Evolutionary conservation across 2,329 filamentous ascomycete species (phyloP).

Genomic region (Phyllosticta citrichinensis): DNA sequence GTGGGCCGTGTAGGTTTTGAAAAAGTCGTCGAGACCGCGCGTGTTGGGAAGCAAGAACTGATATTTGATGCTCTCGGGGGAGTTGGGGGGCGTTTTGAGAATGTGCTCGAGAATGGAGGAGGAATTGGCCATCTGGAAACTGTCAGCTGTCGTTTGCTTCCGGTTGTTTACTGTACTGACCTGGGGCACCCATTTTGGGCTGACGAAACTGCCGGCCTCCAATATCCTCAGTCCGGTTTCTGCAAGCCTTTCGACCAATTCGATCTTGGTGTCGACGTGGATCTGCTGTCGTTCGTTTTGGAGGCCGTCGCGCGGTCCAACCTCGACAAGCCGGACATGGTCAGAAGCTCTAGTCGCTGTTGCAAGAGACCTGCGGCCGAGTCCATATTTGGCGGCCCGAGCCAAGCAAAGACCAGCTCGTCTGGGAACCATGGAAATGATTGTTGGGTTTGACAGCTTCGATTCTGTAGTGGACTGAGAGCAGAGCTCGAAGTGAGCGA

Average conservation of each 20-base stretch:
- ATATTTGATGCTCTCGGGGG: conserved; percentile 53
- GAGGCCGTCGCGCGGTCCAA: conserved; percentile 75
- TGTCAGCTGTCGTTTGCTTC: conserved; percentile 13
- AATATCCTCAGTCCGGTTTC: conserved; percentile 61
- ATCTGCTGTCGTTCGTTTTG: conserved; percentile 73
- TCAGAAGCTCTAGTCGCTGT: neutral
- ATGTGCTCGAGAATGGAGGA: conserved; percentile 63
- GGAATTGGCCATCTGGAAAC: conserved; percentile 64
- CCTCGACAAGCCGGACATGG: conserved; percentile 60
- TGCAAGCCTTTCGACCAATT: conserved; percentile 61
- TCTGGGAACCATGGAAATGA: conserved; percentile 1
- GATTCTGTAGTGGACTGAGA: neutral
- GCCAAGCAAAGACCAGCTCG: neutral
- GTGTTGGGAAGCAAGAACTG: conserved; percentile 73
- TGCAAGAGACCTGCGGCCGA: neutral
- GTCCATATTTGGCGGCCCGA: neutral
- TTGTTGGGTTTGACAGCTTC: neutral
- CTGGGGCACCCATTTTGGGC: conserved; percentile 78
- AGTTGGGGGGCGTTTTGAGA: conserved; percentile 46
- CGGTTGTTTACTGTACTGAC: neutral
- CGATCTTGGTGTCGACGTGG: conserved; percentile 61
- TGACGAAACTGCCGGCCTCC: conserved; percentile 73
- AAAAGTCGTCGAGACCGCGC: conserved; percentile 59
- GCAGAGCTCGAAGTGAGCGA: neutral
- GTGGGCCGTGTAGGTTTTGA: conserved; percentile 40